Conservation (phyloP, 2,329 filamentous ascomycete genomes). For the Ophiocordyceps sinensis region DNA sequence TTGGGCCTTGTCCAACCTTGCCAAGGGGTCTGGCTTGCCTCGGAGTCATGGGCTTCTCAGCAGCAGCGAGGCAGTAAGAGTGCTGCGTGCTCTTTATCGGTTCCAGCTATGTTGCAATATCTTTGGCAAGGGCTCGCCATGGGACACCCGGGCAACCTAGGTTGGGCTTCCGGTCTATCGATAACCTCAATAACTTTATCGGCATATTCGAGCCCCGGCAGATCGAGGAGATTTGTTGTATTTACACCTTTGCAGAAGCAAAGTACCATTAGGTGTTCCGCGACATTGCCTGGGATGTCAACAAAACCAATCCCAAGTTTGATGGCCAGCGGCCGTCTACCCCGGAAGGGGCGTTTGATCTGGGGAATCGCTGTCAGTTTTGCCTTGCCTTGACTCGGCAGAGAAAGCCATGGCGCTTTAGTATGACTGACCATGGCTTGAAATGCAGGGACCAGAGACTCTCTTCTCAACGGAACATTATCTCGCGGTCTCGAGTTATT, state of each 20-base stretch:
- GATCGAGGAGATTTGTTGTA: background rate
- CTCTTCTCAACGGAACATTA: background rate
- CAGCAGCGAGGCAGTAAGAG: background rate
- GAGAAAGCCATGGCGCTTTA: too few species aligned
- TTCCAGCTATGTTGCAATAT: background rate
- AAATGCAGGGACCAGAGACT: background rate
- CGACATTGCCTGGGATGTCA: background rate
- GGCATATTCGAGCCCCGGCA: background rate
- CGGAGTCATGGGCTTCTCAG: background rate
- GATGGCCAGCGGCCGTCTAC: background rate
- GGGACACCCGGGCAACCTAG: too few species aligned
- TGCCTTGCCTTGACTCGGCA: background rate
- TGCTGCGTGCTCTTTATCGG: background rate
- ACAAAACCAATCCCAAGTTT: background rate
- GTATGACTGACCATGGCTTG: background rate
- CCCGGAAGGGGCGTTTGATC: background rate
- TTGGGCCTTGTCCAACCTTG: background rate
- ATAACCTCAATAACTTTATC: background rate
- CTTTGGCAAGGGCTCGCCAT: background rate
- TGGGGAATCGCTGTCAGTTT: background rate
- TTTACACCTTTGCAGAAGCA: background rate
- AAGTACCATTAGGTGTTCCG: background rate
- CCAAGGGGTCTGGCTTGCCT: background rate
- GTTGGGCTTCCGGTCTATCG: background rate
- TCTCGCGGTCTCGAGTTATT: background rate